A percentile compares a stretch with the other conserved stretches of the same genome.
These are phyloP conservation scores for Pythium rhizo-oryzae DNA, from an alignment of 352 stramenopile genomes.

Conservation along the genomic window DNA sequence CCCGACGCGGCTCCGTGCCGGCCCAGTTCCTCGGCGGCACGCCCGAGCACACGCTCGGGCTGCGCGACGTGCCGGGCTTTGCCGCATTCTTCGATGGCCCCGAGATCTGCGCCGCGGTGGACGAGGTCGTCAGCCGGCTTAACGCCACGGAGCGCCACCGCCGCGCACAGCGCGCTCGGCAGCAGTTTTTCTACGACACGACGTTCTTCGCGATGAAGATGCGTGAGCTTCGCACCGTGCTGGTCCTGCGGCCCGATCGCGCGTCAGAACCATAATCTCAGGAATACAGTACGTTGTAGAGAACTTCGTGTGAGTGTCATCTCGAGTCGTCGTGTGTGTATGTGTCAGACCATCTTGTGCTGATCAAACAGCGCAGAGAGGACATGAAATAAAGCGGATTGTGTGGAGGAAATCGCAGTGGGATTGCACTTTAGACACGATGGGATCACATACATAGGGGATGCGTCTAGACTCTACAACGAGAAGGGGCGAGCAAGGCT, in stretches of 20 bases:
- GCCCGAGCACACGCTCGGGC: constrained; percentile 29
- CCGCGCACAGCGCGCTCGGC: constrained; percentile 38
- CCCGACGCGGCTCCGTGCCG: constrained; percentile 29
- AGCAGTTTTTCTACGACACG: constrained; percentile 69
- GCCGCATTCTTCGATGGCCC: constrained; percentile 38
- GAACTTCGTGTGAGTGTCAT: too few relatives aligned
- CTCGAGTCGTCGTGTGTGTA: too few relatives aligned
- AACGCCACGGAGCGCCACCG: constrained; percentile 33
- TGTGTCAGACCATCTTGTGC: too few relatives aligned
- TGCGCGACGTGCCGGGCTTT: constrained; percentile 44
- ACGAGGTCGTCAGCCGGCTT: constrained; percentile 38
- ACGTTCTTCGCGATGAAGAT: constrained; percentile 71
- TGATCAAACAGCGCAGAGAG: too few relatives aligned
- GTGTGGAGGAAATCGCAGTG: too few relatives aligned
- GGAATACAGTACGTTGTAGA: too few relatives aligned
- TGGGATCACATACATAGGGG: too few relatives aligned
- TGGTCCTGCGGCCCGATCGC: not conserved
- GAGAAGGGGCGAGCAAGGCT: too few relatives aligned
- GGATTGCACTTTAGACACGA: too few relatives aligned
- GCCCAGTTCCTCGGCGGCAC: constrained; percentile 55
- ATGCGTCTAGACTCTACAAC: too few relatives aligned
- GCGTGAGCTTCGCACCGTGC: constrained; percentile 35
- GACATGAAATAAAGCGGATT: too few relatives aligned
- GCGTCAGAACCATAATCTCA: too few relatives aligned
- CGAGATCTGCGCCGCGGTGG: constrained; percentile 49